Evolutionary conservation across 345 rosid genomes (phyloP), one percentile per base, ranked within the genome.

Genomic region (Trapa bicornis): DNA sequence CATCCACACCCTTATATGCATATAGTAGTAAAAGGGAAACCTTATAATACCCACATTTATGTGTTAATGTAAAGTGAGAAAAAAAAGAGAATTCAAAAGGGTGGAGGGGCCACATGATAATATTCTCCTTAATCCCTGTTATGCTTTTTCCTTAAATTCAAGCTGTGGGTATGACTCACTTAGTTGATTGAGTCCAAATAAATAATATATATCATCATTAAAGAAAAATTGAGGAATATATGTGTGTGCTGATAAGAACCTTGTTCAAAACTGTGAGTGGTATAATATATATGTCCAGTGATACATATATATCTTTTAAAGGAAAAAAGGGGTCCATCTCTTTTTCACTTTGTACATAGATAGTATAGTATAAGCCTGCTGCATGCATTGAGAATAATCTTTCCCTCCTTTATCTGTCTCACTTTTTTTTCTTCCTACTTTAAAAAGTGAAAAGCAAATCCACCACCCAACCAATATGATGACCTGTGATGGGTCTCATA

Each of bases 371-470:
- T 54, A 54, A 17, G 60, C 35, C 2, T 54, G 17, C 17, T 22
- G 29, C 29, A 22, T 22, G 29, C 29, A 22, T n/a, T 35, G 33
- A 32, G 63, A 54, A 75, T 76, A 65, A 22, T 68, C 73, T 67
- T 71, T 69, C 71, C 3, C 47, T 67, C 60, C 60, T 53, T 42
- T 67, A 45, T 47, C 53, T 47, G 54, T 65, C 60, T 67, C 69
- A 36, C 69, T 53, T 68, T 42, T 41, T 36, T 56, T 22, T 35
- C 45, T 38, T 42, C 10, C 36, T 13, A 33, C 39, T 61, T 61
- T 74, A 61, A 61, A 61, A 61, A 72, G 56, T 56, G 47, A 72
- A 79, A 82, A 81, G 81, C 78, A 68, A 82, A 79, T 77, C 88
- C 91, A 85, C 91, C 84, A 73, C 70, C 56, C 57, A 47, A 58